Evolutionary conservation across 2,329 filamentous ascomycete genomes (phyloP).

Genomic region (Chaetomiaceae sp.): DNA sequence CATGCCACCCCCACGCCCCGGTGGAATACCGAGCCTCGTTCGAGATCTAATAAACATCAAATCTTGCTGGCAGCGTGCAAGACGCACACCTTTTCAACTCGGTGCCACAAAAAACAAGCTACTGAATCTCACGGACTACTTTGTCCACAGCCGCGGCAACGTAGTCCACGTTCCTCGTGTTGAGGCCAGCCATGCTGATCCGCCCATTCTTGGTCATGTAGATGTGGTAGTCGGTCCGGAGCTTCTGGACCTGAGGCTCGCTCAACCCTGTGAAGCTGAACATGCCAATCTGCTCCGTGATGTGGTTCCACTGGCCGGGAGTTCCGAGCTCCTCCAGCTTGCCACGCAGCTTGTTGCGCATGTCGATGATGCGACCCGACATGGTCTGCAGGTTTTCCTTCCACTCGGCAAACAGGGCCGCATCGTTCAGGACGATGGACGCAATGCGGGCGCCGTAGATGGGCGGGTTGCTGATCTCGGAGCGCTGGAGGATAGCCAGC

Average conservation of each 20-base stretch:
- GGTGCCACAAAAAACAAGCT: too few species aligned
- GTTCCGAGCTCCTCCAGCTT: constrained; percentile 83
- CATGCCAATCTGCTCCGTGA: constrained; percentile 99
- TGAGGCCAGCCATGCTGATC: constrained; percentile 97
- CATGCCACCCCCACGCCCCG: too few species aligned
- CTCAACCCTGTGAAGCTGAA: constrained; percentile 86
- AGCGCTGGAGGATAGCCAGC: constrained; percentile 88
- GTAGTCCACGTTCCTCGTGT: constrained; percentile 87
- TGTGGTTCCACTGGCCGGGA: constrained; percentile 91
- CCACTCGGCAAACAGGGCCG: constrained; percentile 80
- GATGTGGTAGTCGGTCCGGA: constrained; percentile 67
- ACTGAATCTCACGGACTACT: constrained; percentile 58
- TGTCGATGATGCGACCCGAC: constrained; percentile 90
- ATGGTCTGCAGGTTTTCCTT: constrained; percentile 87
- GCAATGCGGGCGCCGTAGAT: constrained; percentile 91
- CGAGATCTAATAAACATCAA: too few species aligned
- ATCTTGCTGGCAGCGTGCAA: too few species aligned
- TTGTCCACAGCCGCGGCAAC: constrained; percentile 85
- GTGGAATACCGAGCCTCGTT: too few species aligned
- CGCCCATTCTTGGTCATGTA: constrained; percentile 98
- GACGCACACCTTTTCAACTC: too few species aligned
- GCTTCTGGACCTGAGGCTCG: constrained; percentile 66
- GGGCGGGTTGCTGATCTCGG: constrained; percentile 95
- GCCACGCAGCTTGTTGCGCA: constrained; percentile 72
- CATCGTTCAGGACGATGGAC: constrained; percentile 76